phyloP scores from a whole-genome alignment of 2,329 filamentous ascomycete genomes.

The Fusarium graminum region DNA sequence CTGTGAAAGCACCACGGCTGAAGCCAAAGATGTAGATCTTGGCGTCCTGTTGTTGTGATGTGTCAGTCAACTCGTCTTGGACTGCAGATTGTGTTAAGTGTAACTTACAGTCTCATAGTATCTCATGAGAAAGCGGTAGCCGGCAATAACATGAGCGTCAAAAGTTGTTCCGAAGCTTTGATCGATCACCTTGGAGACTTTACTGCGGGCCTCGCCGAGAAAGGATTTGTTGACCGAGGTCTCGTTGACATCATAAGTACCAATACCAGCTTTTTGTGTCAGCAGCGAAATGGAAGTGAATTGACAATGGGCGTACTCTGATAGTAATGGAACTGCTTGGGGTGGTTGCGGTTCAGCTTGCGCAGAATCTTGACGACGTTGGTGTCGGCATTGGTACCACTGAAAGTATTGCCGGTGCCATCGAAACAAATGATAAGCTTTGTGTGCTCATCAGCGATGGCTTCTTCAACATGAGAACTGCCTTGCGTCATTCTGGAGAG shows the following conservation, averaged over 20 bases:
- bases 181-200: slow-evolving; percentile 56
- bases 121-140: slow-evolving; percentile 67
- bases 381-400: slow-evolving; percentile 61
- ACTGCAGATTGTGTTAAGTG: accelerated
- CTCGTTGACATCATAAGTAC: slow-evolving; percentile 62
- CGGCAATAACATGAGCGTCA: slow-evolving; percentile 64
- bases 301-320: slow-evolving; percentile 53
- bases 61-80: neutral
- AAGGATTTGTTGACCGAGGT: slow-evolving; percentile 55
- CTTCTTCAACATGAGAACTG: neutral
- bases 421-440: slow-evolving; percentile 64
- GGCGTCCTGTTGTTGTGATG: slow-evolving; percentile 52
- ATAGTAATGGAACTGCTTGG: slow-evolving; percentile 63
- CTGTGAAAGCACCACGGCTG: slow-evolving; percentile 65
- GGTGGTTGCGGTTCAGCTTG: slow-evolving; percentile 60
- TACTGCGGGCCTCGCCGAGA: slow-evolving; percentile 52
- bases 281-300: neutral
- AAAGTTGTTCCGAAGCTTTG: slow-evolving; percentile 62
- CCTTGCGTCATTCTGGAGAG: neutral
- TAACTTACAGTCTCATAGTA: slow-evolving; percentile 59
- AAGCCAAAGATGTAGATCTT: slow-evolving; percentile 69
- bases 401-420: slow-evolving; percentile 62
- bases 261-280: slow-evolving; percentile 58
- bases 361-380: slow-evolving; percentile 66
- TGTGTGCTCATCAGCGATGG: neutral